Percentiles rank a stretch among this genome's conserved stretches.
Conservation (phyloP, 2,329 filamentous ascomycete genomes). For the Colletotrichum ledebouriae region DNA sequence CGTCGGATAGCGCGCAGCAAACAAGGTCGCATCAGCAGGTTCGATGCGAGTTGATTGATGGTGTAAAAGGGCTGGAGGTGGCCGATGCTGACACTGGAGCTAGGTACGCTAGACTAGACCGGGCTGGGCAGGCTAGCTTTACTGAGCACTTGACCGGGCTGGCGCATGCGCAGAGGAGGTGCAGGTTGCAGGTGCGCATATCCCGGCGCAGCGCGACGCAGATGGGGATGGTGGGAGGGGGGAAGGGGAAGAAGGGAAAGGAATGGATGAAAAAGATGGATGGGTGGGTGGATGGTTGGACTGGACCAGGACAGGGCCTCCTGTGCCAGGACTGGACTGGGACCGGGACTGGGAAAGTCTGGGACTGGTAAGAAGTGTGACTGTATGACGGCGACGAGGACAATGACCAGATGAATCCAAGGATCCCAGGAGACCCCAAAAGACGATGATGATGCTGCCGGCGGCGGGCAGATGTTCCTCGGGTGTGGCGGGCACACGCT, state of each 20-base stretch:
- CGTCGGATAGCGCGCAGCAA: slow-evolving; percentile 32
- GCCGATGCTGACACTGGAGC: slow-evolving; percentile 8
- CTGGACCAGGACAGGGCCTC: no score
- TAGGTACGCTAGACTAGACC: background rate
- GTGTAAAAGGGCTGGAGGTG: slow-evolving; percentile 20
- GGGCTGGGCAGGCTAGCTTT: slow-evolving; percentile 13
- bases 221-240: slow-evolving; percentile 14
- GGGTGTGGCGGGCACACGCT: slow-evolving; percentile 26
- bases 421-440: slow-evolving; percentile 12
- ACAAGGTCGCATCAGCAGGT: slow-evolving; percentile 32
- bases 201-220: slow-evolving; percentile 35
- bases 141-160: slow-evolving; percentile 15
- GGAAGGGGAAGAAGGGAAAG: background rate
- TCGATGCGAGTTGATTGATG: slow-evolving; percentile 26
- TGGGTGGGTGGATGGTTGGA: background rate
- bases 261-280: background rate
- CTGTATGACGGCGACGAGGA: slow-evolving; percentile 32
- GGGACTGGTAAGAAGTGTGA: slow-evolving; percentile 21
- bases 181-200: slow-evolving; percentile 27
- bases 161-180: slow-evolving; percentile 31
- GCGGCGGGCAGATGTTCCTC: slow-evolving; percentile 15
- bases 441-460: slow-evolving; percentile 15
- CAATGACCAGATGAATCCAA: slow-evolving; percentile 17
- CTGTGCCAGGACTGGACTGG: no score
- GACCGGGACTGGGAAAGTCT: slow-evolving; percentile 15